These are phyloP conservation scores for Suillus luteus DNA, from an alignment of 768 basidiomycete genomes.

Conservation along the genomic window DNA sequence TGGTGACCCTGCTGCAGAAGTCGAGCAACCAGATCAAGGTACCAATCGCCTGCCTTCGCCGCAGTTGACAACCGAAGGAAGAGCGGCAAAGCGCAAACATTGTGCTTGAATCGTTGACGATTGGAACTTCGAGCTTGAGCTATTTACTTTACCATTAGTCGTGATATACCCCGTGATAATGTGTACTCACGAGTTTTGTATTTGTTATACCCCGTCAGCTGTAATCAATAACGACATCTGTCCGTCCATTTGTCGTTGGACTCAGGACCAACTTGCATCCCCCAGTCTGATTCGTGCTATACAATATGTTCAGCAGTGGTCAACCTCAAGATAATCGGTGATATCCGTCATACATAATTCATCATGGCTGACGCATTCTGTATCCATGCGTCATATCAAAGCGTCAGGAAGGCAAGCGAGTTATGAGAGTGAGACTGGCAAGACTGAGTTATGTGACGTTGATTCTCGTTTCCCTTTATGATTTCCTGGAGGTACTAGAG, in stretches of 20 bases:
- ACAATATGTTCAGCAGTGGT: neutral
- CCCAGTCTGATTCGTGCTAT: neutral
- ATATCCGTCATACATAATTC: neutral
- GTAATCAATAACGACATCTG: neutral
- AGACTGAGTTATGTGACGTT: neutral
- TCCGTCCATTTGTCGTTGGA: neutral
- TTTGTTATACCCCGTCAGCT: neutral
- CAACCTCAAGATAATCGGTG: neutral
- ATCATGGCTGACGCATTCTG: neutral
- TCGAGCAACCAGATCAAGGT: neutral
- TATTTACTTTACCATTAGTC: neutral
- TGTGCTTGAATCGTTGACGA: neutral
- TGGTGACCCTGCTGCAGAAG: neutral
- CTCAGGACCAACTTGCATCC: neutral
- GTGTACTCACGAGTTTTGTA: neutral
- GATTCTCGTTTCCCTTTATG: neutral
- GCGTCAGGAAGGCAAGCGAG: neutral
- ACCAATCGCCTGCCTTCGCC: neutral
- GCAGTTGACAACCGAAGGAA: neutral
- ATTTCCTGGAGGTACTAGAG: neutral
- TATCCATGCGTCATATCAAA: neutral
- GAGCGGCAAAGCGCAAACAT: neutral
- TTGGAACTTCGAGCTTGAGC: neutral
- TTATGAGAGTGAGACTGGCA: neutral
- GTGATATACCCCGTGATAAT: neutral